phyloP scores from a whole-genome alignment of 1,284 basidiomycete species.

The Ustilago sp. region DNA sequence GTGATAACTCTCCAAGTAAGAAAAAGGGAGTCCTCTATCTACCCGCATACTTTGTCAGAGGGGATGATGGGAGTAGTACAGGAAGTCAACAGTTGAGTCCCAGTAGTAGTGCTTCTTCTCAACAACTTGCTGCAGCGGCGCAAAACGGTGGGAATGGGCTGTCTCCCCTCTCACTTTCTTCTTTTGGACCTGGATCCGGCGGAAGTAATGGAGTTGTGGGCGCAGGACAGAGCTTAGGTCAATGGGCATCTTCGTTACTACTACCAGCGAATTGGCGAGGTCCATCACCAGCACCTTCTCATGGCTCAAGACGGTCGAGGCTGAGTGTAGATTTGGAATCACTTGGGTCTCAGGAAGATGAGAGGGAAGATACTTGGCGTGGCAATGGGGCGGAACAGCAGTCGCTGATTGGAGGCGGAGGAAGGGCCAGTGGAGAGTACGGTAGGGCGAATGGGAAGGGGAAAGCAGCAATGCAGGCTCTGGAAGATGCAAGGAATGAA shows the following conservation, averaged over 20 bases:
- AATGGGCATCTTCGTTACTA: constrained; percentile 31
- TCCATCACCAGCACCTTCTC: constrained; percentile 32
- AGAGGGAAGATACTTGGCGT: constrained; percentile 12
- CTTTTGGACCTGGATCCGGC: background rate
- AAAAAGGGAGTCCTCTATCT: constrained; percentile 52
- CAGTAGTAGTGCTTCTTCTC: constrained; percentile 17
- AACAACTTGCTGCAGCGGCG: constrained; percentile 4
- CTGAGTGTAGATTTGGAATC: constrained; percentile 37
- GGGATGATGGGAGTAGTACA: constrained; percentile 28
- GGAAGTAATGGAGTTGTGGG: background rate
- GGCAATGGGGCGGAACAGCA: background rate
- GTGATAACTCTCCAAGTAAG: constrained; percentile 31
- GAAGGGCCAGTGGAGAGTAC: background rate
- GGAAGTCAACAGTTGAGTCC: constrained; percentile 17
- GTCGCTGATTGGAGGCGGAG: constrained; percentile 3
- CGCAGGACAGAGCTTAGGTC: constrained; percentile 18
- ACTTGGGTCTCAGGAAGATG: constrained; percentile 21
- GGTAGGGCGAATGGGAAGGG: background rate
- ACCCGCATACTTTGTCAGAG: constrained; percentile 57
- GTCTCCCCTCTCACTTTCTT: constrained; percentile 9
- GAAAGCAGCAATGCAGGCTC: constrained; percentile 2
- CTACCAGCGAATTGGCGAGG: constrained; percentile 35
- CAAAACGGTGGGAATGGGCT: constrained; percentile 6
- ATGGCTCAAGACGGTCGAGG: constrained; percentile 20
- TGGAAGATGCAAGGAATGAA: constrained; percentile 11